Evolutionary conservation across 1,284 basidiomycete genomes (phyloP).

Genomic region (Tranzscheliella williamsii): DNA sequence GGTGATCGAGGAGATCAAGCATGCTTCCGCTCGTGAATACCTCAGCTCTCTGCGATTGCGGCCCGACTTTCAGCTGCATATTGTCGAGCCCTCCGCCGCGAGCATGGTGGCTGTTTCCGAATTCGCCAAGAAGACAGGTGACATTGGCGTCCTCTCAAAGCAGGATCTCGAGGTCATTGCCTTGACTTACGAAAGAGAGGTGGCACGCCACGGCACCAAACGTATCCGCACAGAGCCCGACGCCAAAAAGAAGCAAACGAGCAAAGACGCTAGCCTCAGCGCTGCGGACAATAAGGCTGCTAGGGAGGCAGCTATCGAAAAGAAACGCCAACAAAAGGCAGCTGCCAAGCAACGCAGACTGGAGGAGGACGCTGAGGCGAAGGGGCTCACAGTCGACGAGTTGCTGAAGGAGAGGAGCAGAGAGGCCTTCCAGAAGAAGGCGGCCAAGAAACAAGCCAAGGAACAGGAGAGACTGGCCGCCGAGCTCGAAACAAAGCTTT

Average conservation of each 20-base stretch:
- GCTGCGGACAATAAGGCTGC: slow-evolving; percentile 8
- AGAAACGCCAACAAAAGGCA: slow-evolving; percentile 33
- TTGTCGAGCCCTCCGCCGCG: slow-evolving; percentile 51
- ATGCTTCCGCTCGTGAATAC: slow-evolving; percentile 51
- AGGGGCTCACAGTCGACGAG: slow-evolving; percentile 20
- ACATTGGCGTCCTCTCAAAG: slow-evolving; percentile 87
- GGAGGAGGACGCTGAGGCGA: slow-evolving; percentile 16
- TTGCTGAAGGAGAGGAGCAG: slow-evolving; percentile 22
- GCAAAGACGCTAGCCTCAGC: slow-evolving; percentile 1
- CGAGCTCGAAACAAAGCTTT: background rate
- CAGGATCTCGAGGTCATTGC: slow-evolving; percentile 91
- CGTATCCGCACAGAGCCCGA: slow-evolving; percentile 64
- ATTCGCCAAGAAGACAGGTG: slow-evolving; percentile 93
- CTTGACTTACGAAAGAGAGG: slow-evolving; percentile 78
- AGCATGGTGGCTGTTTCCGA: slow-evolving; percentile 71
- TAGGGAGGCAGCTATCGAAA: slow-evolving; percentile 2
- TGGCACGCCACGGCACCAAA: slow-evolving; percentile 65
- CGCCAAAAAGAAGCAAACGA: slow-evolving; percentile 39
- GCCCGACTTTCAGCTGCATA: slow-evolving; percentile 47
- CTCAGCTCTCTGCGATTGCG: slow-evolving; percentile 47
- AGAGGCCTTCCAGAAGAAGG: slow-evolving; percentile 29
- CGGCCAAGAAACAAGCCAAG: slow-evolving; percentile 13
- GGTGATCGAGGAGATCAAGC: slow-evolving; percentile 57
- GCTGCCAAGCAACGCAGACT: slow-evolving; percentile 25
- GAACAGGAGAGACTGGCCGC: background rate